Conservation (phyloP, 2,329 filamentous ascomycete genomes). For the Talaromyces amestolkiae region DNA sequence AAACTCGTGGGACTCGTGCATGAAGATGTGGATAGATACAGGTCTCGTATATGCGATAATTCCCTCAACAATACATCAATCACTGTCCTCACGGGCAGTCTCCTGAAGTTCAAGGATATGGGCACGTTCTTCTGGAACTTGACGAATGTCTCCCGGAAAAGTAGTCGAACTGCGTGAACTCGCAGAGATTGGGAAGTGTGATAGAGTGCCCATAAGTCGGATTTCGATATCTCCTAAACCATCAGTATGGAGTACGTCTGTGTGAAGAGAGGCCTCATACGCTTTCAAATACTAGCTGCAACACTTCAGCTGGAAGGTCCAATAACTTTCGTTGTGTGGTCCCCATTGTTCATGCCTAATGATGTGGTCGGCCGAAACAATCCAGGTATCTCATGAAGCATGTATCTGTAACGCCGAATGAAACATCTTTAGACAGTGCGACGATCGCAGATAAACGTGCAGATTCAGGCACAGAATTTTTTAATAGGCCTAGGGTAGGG, state of each 20-base stretch:
- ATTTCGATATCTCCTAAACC: too few relatives aligned
- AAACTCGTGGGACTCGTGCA: not conserved
- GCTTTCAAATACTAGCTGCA: not conserved
- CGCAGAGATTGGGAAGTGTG: not conserved
- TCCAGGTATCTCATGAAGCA: slow-evolving; percentile 14
- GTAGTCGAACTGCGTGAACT: not conserved
- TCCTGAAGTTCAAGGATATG: not conserved
- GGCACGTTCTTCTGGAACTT: not conserved
- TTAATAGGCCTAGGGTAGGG: too few relatives aligned
- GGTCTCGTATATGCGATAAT: not conserved
- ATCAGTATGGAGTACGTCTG: not conserved
- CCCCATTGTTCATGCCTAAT: not conserved
- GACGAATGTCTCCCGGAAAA: not conserved
- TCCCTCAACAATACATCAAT: not conserved
- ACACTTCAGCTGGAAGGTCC: slow-evolving; percentile 2
- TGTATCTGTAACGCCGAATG: not conserved
- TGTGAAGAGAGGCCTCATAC: slow-evolving; percentile 2
- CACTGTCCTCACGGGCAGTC: not conserved
- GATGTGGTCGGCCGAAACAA: slow-evolving; percentile 7
- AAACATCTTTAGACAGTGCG: not conserved
- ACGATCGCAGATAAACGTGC: not conserved
- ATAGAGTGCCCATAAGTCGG: not conserved
- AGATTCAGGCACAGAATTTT: too few relatives aligned
- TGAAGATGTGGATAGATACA: not conserved
- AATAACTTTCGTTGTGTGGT: not conserved